Evolutionary conservation across 202 grass and related monocot genomes (phyloP), one percentile per base, ranked within the genome.

Genomic region (Musa balbisiana): DNA sequence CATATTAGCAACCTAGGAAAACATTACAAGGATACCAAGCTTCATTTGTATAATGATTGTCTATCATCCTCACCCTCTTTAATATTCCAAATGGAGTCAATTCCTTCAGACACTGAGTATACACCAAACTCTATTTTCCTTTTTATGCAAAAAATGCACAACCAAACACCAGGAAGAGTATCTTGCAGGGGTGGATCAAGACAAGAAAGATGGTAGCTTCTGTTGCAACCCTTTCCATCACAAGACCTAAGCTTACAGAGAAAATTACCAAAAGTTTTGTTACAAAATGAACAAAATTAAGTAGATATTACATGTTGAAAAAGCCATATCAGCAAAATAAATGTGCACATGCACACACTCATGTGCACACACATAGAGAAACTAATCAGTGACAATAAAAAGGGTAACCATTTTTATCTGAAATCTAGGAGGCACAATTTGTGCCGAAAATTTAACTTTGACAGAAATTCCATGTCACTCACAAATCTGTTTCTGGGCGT

Each of bases 81-180:
- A 75, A 90, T 74, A 86, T 92, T 84, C 87, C 85, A 96, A 74
- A 92, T 63, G 84, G 84, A 91, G 70, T 96, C 90, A 75, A 96
- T 80, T 62, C 80, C 90, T 75, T 89, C 80, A 77, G 78, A 85
- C 71, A 92, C 75, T 49, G 90, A 84, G 80, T 87, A 78, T 62
- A 88, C 54, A 14, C 86, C 93, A 55, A 81, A 92, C 83, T 85
- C 85, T 71, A 96, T 76, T 81, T 78, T 92, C 75, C 78, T 85
- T 86, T 92, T 89, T 52, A 76, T 75, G 75, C 93, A 96, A 77
- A 64, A 13, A 54, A 75, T 68, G 24, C 93, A 96, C 76, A 90
- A 67, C 93, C 93, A 96, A 76, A 81, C 75, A 60, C 93, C 90
- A 84, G 70, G 76, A 74, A 86, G 83, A 20, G 55, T 33, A 74